Evolutionary conservation across 1,284 basidiomycete species (phyloP), one percentile per base, ranked within the genome.

Genomic region (Neonothopanus nambi): DNA sequence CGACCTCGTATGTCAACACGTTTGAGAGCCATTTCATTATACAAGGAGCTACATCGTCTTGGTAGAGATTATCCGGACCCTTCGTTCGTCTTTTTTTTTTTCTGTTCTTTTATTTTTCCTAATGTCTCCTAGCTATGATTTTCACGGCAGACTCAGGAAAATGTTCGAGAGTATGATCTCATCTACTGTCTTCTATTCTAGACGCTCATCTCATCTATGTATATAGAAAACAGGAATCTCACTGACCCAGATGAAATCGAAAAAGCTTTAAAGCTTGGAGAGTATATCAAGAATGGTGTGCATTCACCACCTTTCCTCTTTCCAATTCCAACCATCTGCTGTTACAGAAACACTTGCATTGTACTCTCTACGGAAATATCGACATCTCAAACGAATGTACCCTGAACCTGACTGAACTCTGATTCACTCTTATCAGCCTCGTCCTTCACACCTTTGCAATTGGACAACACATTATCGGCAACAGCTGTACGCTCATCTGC

Each of bases 241-340:
- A 85, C 78, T 9, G 82, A 91, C 65, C 79, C 80, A 35, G 78
- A 80, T 37, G 85, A 91, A 59, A 88, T 95, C 52, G 87, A 93
- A 70, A 84, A 81, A 57, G 90, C 91, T 2, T 74, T 94, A 47
- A 82, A 81, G 52, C 73, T 94, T 36, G 91, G 85, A 8, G 91
- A 93, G 68, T 93, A 92, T 63, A 93, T 95, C 67, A 92, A 89
- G 71, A 92, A 91, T 65, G 93, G 93, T 91, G 60, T 58, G 11
- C 23, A 17, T n/a, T 40, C 12, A 35, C 23, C 24, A 28, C 43
- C 20, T 15, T 24, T 30, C 42, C 28, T 17, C 18, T 2, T 18
- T 2, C 20, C 43, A 24, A 15, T 17, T 26, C 44, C 38, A 15
- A 41, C 24, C 36, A 49, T 48, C 33, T 33, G 17, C 35, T 40